A percentile compares a stretch with the other conserved stretches of the same genome.
Evolutionary conservation across 1,139 yeast genomes (phyloP).

Genomic region (Geotrichum fermentans): DNA sequence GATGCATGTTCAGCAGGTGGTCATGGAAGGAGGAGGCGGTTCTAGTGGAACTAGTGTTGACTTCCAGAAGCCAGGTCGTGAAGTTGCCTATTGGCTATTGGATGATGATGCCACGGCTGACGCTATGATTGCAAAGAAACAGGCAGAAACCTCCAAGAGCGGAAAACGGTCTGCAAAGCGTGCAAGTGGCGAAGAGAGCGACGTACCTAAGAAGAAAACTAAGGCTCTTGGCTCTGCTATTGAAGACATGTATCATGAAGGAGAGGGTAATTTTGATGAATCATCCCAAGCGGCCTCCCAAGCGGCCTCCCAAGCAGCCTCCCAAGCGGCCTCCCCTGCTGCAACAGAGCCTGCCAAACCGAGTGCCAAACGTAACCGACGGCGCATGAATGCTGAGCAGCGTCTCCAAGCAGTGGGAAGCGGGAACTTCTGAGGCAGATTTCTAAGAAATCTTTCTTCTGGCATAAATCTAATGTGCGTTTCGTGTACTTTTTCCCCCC

Average conservation of each 20-base stretch:
- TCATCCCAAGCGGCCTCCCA: slow-evolving; percentile 15
- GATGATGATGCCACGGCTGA: slow-evolving; percentile 58
- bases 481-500: background rate
- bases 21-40: slow-evolving; percentile 78
- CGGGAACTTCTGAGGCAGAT: slow-evolving; percentile 7
- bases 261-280: slow-evolving; percentile 51
- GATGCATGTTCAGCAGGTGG: slow-evolving; percentile 97
- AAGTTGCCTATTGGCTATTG: slow-evolving; percentile 73
- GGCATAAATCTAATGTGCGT: no score
- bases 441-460: no score
- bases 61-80: slow-evolving; percentile 44
- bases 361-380: slow-evolving; percentile 9
- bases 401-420: slow-evolving; percentile 23
- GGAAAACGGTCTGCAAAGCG: slow-evolving; percentile 4
- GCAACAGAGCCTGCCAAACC: background rate
- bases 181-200: slow-evolving; percentile 17
- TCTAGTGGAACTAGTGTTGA: slow-evolving; percentile 31
- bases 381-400: slow-evolving; percentile 23
- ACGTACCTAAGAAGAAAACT: slow-evolving; percentile 10
- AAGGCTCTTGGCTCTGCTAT: slow-evolving; percentile 26
- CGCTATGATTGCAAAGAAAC: slow-evolving; percentile 31
- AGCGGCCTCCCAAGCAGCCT: slow-evolving; percentile 14
- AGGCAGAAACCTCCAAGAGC: slow-evolving; percentile 16
- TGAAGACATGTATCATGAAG: slow-evolving; percentile 58
- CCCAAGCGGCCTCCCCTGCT: slow-evolving; percentile 26